Conservation (phyloP, 495 filamentous ascomycete species). For the Penicillium alfredii region DNA sequence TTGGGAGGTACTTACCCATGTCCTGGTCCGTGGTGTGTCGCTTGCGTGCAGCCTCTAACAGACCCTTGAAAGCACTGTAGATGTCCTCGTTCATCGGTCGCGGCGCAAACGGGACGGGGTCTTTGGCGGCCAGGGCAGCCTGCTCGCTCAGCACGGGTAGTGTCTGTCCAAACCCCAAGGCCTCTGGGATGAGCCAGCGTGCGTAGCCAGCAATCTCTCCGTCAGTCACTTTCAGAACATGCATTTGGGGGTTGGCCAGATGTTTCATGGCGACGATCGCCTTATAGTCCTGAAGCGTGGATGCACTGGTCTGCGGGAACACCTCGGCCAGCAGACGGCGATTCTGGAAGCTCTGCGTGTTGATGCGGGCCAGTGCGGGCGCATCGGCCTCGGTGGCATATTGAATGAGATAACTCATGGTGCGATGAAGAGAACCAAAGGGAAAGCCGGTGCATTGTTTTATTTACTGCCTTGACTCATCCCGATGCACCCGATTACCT, state of each 20-base stretch:
- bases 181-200: constrained; percentile 19
- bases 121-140: constrained; percentile 9
- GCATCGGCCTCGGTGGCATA: constrained; percentile 21
- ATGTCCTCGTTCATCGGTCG: constrained; percentile 16
- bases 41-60: constrained; percentile 14
- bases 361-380: constrained; percentile 16
- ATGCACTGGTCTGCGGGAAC: constrained; percentile 13
- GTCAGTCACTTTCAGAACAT: constrained; percentile 20
- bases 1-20: constrained; percentile 14
- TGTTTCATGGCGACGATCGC: constrained; percentile 19
- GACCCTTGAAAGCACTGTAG: constrained; percentile 9
- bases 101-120: constrained; percentile 12
- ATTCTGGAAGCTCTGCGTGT: constrained; percentile 16
- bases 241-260: constrained; percentile 18
- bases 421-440: too few species aligned
- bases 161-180: constrained; percentile 2
- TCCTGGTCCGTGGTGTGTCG: constrained; percentile 14
- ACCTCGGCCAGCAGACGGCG: constrained; percentile 6
- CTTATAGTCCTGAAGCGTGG: constrained; percentile 13
- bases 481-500: too few species aligned
- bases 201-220: constrained; percentile 15
- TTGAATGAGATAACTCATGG: constrained; percentile 14
- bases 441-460: too few species aligned
- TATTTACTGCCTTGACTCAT: too few species aligned
- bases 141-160: constrained; percentile 14